These are phyloP conservation scores for Candida sakaeoensis DNA, from an alignment of 805 yeast genomes.

Conservation along the genomic window DNA sequence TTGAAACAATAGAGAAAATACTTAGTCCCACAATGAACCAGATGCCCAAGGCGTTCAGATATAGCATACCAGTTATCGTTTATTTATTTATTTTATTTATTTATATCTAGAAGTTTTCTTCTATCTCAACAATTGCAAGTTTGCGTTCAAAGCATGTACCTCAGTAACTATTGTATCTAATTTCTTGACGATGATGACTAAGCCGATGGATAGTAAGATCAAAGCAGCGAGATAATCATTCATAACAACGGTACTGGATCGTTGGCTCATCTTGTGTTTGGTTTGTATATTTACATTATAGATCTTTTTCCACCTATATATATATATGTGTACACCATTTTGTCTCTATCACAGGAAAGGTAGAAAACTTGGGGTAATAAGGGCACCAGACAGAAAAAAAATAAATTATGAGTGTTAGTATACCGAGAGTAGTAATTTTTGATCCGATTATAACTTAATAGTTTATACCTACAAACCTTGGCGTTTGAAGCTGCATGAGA, in stretches of 20 bases:
- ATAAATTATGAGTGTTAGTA: too few species aligned
- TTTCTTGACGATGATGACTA: conserved; percentile 7
- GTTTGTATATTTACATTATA: not conserved
- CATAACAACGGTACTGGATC: conserved; percentile 1
- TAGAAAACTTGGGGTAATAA: too few species aligned
- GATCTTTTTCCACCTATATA: too few species aligned
- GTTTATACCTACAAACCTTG: too few species aligned
- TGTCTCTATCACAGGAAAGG: too few species aligned
- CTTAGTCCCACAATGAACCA: not conserved
- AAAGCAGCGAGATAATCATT: conserved; percentile 9
- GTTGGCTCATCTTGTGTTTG: conserved; percentile 1
- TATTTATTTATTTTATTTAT: conserved; percentile 4
- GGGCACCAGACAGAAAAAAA: too few species aligned
- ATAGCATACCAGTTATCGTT: not conserved
- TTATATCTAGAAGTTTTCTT: not conserved
- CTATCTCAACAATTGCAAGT: conserved; percentile 3
- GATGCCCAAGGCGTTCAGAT: not conserved
- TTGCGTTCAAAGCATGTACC: conserved; percentile 6
- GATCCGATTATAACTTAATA: too few species aligned
- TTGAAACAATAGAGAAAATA: conserved; percentile 13
- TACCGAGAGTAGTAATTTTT: too few species aligned
- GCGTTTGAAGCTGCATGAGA: too few species aligned
- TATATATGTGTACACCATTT: too few species aligned
- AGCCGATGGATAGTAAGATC: conserved; percentile 4
- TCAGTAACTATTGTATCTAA: conserved; percentile 6